Evolutionary conservation across 441 rosid species (phyloP), one percentile per base, ranked within the genome.

Genomic region (Erodium trifolium): DNA sequence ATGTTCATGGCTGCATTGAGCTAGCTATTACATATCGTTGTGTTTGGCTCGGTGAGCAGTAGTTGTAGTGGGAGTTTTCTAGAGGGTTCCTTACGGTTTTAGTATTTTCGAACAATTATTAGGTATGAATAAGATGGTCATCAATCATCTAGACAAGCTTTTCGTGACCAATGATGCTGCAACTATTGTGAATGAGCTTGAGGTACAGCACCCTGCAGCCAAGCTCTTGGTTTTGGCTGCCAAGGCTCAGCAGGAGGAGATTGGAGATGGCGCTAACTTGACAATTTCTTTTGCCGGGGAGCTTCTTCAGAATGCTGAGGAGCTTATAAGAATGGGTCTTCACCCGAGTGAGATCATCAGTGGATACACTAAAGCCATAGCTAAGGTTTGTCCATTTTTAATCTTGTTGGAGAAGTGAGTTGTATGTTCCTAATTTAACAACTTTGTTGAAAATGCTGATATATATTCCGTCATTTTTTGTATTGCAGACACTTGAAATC

Each of bases 101-200:
- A 35, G 41, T 2, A 27, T 64, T 37, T 53, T 49, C 10, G 70
- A 53, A 49, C 27, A 63, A 12, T 39, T 70, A 31, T 68, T 59
- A 95, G 99, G 99, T 31, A 95, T 92, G 99, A 95, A 92, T 78
- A 95, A 95, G 85, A 92, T 95, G 98, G 97, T 95, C 68, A 90
- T 95, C 27, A 95, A 95, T 75, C 99, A 95, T 77, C 78, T 95
- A 70, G 98, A 95, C 83, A 92, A 90, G 75, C 84, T 92, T 0
- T 92, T 90, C 75, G 91, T 95, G 62, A 95, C 99, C 5, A 95
- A 82, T 75, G 98, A 95, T 73, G 99, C 99, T 64, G 94, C 85
- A 9, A 94, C 99, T 5, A 94, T 94, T 63, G 99, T 95, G 41
- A 92, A 88, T 68, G 98, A 95, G 62, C 89, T 95, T 0, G 99